phyloP scores from a whole-genome alignment of 805 yeast genomes.

The Sugiyamaella lignohabitans region DNA sequence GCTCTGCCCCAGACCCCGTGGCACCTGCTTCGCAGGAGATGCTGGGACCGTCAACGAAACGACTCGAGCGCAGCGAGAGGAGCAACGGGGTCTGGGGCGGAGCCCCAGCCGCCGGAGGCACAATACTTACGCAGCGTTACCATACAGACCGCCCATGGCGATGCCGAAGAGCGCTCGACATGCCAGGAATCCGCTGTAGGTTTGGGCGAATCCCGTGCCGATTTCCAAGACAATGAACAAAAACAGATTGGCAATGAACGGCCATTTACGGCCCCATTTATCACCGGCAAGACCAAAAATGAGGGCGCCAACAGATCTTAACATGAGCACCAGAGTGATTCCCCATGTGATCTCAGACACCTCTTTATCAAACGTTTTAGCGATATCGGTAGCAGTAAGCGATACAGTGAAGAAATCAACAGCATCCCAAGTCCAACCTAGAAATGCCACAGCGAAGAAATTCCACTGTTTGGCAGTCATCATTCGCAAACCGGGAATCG shows the following conservation, averaged over 20 bases:
- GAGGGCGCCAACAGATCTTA: constrained; percentile 65
- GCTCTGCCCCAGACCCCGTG: too few relatives aligned
- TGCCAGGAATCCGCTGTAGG: constrained; percentile 51
- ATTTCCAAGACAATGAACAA: constrained; percentile 52
- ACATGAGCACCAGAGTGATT: constrained; percentile 62
- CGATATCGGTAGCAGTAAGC: constrained; percentile 46
- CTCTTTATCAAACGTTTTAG: constrained; percentile 39
- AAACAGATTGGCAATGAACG: constrained; percentile 47
- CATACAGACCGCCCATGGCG: constrained; percentile 68
- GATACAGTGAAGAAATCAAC: constrained; percentile 64
- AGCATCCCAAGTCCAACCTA: constrained; percentile 69
- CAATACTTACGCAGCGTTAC: too few relatives aligned
- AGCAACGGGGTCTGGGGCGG: too few relatives aligned
- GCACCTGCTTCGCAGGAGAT: too few relatives aligned
- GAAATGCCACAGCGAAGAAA: constrained; percentile 51
- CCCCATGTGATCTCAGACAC: constrained; percentile 63
- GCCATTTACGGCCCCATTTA: constrained; percentile 61
- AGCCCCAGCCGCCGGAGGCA: neutral
- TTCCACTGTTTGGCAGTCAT: constrained; percentile 54
- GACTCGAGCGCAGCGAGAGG: too few relatives aligned
- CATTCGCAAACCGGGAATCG: constrained; percentile 48
- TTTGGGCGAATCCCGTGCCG: constrained; percentile 59
- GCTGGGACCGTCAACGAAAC: too few relatives aligned
- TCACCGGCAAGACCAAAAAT: constrained; percentile 59
- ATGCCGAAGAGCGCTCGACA: constrained; percentile 61